Conservation (phyloP, 2,329 filamentous ascomycete genomes). For the Paraconiothyrium sp. region DNA sequence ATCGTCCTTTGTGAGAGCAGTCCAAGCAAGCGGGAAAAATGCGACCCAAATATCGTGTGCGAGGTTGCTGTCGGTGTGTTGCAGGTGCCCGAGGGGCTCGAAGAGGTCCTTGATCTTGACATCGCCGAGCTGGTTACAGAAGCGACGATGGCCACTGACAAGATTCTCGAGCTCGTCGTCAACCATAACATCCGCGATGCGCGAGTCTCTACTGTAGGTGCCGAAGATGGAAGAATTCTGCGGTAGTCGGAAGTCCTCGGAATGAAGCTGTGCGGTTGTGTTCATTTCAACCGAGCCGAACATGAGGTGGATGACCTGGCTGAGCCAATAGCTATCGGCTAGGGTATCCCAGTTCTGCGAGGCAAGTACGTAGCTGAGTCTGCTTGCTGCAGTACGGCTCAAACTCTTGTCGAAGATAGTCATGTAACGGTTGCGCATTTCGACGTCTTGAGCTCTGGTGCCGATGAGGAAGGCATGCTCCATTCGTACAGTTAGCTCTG, state of each 20-base stretch:
- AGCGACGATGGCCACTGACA: constrained; percentile 81
- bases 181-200: constrained; percentile 71
- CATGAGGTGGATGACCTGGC: constrained; percentile 92
- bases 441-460: constrained; percentile 88
- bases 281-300: constrained; percentile 91
- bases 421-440: constrained; percentile 98
- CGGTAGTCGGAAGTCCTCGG: constrained; percentile 83
- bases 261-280: constrained; percentile 77
- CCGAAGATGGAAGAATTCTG: constrained; percentile 77
- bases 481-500: constrained; percentile 94
- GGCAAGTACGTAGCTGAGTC: constrained; percentile 86
- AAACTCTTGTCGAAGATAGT: constrained; percentile 94
- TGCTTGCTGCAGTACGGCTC: constrained; percentile 88
- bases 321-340: constrained; percentile 94
- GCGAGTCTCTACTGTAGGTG: constrained; percentile 75
- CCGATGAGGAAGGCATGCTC: constrained; percentile 98
- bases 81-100: constrained; percentile 88
- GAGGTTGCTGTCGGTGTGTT: constrained; percentile 84
- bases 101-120: constrained; percentile 88
- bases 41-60: constrained; percentile 91
- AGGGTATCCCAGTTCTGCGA: constrained; percentile 98
- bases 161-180: constrained; percentile 86
- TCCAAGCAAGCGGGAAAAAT: constrained; percentile 94
- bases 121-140: constrained; percentile 83
- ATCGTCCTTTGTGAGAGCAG: constrained; percentile 85